Base-by-base conservation (phyloP, 139 green algal species). In the Chlamydomonas incerta region DNA sequence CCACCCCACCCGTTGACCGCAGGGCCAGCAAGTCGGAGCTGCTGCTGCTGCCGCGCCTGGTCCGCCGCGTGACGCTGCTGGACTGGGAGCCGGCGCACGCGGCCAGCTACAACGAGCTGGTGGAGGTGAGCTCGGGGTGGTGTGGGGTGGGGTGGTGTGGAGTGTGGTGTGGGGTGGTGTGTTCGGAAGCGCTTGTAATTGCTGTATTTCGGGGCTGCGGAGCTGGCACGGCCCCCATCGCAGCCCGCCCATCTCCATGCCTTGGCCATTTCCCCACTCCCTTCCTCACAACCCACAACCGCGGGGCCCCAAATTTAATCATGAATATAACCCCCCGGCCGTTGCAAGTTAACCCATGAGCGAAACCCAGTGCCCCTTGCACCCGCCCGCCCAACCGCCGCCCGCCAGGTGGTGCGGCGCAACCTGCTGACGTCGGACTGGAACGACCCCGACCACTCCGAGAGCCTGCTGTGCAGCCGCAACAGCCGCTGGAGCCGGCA, bases 401-500 rank as follows among this genome's bases (percentile, higher is more conserved):
- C 14, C n/a, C 63, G 29, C 23, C 93, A 90, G 87, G 67, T 88
- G 23, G 85, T 98, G 0, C 76, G 92, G 29, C 91, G 95, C 57
- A 98, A 98, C 87, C 89, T 99, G 80, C 88, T 99, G 72, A 91
- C 97, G 29, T 93, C 93, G 2, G 97, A 99, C 92, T 99, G 94
- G 91, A 90, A 88, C 33, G 97, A 99, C 81, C 89, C 95, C 26
- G 88, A 94, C 55, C 97, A 99, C 90, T 65, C 62, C 0, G 96
- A 99, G 93, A 95, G 86, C 72, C 88, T 99, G 58, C 90, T 99
- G 4, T 89, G 91, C 89, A 69, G 77, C 37, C 6, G 37, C 52
- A 93, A 96, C 63, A n/a, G 35, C 57, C 93, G 93, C 77, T 94
- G 89, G 87, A 91, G 90, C 60, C 80, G 72, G 23, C 87, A 96